Evolutionary conservation across 371 early-diverging fungal species (phyloP).

Genomic region (Nematocida sp.): DNA sequence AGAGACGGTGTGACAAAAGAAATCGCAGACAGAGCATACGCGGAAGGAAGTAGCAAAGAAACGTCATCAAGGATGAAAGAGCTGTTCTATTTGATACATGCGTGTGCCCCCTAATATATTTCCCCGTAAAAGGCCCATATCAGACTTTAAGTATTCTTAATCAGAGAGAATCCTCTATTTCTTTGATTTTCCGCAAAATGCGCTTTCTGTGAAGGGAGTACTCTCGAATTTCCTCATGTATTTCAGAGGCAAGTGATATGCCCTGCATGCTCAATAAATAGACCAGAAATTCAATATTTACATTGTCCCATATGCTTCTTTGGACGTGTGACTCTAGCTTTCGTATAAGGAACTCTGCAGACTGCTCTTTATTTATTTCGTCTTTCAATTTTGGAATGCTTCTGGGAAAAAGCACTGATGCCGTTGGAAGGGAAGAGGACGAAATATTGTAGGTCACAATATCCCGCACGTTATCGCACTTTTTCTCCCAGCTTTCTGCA

Average conservation of each 20-base stretch:
- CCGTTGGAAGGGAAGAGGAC: not conserved
- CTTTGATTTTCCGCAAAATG: constrained; percentile 32
- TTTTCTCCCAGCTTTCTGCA: not conserved
- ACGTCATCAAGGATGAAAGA: not conserved
- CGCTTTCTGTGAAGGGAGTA: constrained; percentile 42
- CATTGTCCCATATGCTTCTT: constrained; percentile 59
- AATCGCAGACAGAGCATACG: constrained; percentile 37
- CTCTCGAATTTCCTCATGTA: constrained; percentile 44
- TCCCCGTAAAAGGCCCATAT: not conserved
- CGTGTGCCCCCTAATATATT: not conserved
- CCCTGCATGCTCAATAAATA: constrained; percentile 37
- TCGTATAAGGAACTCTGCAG: constrained; percentile 4
- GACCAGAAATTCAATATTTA: constrained; percentile 54
- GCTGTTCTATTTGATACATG: constrained; percentile 11
- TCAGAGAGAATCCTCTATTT: constrained; percentile 8
- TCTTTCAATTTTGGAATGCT: constrained; percentile 2
- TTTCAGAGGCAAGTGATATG: constrained; percentile 3
- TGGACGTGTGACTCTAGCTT: constrained; percentile 44
- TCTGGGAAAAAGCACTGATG: constrained; percentile 10
- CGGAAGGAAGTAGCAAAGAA: constrained; percentile 12
- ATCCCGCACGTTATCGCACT: constrained; percentile 13
- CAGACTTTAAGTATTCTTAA: not conserved
- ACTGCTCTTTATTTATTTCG: not conserved
- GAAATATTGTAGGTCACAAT: constrained; percentile 2
- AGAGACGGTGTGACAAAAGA: not conserved